These are phyloP conservation scores for grape (Vitis vinifera) DNA, from an alignment of 164 flowering plant genomes.

Conservation along the genomic window DNA sequence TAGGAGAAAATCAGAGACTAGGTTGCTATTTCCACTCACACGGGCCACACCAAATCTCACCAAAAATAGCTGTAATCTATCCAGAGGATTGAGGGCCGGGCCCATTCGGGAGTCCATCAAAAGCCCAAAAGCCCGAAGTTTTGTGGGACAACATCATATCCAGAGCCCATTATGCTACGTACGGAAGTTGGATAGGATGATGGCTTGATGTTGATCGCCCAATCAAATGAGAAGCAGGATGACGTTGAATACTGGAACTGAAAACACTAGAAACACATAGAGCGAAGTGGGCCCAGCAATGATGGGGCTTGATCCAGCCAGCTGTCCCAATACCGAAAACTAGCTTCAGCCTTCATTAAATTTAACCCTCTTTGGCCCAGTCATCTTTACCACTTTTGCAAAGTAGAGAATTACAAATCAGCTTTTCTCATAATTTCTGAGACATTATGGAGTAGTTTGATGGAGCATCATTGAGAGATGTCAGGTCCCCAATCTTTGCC, in stretches of 20 bases:
- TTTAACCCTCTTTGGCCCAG: not conserved
- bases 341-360: constrained; percentile 13
- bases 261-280: not conserved
- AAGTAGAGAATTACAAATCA: constrained; percentile 7
- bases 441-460: constrained; percentile 17
- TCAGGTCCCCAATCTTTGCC: constrained; percentile 8
- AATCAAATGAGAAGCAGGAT: not conserved
- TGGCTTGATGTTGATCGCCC: not conserved
- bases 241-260: not conserved
- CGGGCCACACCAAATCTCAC: no score
- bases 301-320: constrained; percentile 9
- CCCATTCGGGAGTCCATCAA: no score
- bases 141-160: no score
- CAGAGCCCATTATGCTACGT: no score
- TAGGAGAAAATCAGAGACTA: no score
- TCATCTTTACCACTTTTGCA: constrained; percentile 6
- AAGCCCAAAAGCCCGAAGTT: no score
- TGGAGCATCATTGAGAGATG: constrained; percentile 14
- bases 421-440: constrained; percentile 23
- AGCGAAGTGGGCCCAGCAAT: constrained; percentile 17
- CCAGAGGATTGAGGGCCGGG: no score
- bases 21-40: no score
- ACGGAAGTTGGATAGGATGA: not conserved
- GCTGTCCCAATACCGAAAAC: constrained; percentile 14
- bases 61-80: no score